Evolutionary conservation across 1,139 yeast genomes (phyloP).

Genomic region (Suhomyces maxii): DNA sequence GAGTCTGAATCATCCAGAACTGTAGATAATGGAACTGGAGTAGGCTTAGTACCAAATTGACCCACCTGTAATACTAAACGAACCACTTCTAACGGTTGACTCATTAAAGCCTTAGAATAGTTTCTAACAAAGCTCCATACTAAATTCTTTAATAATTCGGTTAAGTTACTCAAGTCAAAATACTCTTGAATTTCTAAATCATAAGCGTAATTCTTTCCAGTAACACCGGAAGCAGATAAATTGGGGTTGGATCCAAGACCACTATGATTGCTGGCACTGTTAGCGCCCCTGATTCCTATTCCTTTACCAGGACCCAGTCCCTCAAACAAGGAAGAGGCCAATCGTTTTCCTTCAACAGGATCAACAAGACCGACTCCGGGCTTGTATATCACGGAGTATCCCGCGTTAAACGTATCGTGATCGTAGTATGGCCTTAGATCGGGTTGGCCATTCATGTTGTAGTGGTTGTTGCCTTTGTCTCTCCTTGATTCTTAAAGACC

Average conservation of each 20-base stretch:
- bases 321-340: slow-evolving; percentile 20
- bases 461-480: slow-evolving; percentile 2
- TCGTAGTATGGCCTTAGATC: slow-evolving; percentile 70
- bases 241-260: slow-evolving; percentile 10
- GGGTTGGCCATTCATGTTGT: slow-evolving; percentile 11
- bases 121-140: slow-evolving; percentile 62
- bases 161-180: slow-evolving; percentile 57
- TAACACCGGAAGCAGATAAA: neutral
- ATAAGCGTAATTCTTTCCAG: slow-evolving; percentile 49
- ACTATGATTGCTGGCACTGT: slow-evolving; percentile 35
- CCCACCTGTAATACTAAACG: slow-evolving; percentile 82
- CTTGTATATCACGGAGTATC: slow-evolving; percentile 59
- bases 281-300: slow-evolving; percentile 23
- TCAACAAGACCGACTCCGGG: slow-evolving; percentile 62
- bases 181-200: slow-evolving; percentile 72
- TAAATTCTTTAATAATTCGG: slow-evolving; percentile 55
- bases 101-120: slow-evolving; percentile 63
- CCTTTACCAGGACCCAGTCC: slow-evolving; percentile 22
- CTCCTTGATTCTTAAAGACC: neutral
- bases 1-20: slow-evolving; percentile 14
- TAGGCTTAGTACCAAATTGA: slow-evolving; percentile 32
- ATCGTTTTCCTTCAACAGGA: slow-evolving; percentile 37
- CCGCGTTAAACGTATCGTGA: slow-evolving; percentile 67
- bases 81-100: slow-evolving; percentile 90
- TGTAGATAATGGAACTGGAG: neutral